Evolutionary conservation across 2,329 filamentous ascomycete species (phyloP).

Genomic region (Phialocephala subalpina): DNA sequence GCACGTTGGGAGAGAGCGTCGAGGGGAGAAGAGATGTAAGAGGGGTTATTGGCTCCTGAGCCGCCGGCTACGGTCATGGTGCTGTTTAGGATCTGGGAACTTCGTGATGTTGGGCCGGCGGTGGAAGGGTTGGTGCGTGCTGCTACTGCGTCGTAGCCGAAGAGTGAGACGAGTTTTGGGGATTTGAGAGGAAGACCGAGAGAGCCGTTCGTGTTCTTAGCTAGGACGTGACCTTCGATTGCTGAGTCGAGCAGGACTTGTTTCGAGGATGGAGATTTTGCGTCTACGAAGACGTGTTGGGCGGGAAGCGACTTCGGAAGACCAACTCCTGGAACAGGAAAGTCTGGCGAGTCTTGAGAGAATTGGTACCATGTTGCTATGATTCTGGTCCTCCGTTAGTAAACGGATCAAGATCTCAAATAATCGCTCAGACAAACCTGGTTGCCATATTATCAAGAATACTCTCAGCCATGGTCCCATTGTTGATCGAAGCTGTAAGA

Average conservation of each 20-base stretch:
- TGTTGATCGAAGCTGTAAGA: constrained; percentile 62
- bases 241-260: constrained; percentile 61
- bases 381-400: constrained; percentile 51
- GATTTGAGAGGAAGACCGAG: constrained; percentile 54
- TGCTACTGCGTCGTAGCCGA: constrained; percentile 63
- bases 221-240: constrained; percentile 68
- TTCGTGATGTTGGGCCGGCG: neutral
- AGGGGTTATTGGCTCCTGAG: constrained; percentile 55
- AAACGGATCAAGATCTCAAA: constrained; percentile 40
- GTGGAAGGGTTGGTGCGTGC: constrained; percentile 19
- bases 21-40: constrained; percentile 60
- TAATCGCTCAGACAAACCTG: constrained; percentile 58
- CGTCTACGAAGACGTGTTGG: constrained; percentile 62
- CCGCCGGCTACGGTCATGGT: constrained; percentile 44
- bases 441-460: constrained; percentile 70
- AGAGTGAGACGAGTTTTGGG: constrained; percentile 61
- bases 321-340: constrained; percentile 50
- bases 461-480: constrained; percentile 53
- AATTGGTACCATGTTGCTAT: constrained; percentile 65
- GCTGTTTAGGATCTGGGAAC: constrained; percentile 12
- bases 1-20: constrained; percentile 61
- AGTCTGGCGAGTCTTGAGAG: constrained; percentile 59
- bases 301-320: constrained; percentile 57
- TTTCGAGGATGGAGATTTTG: constrained; percentile 51
- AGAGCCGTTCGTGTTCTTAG: constrained; percentile 62